phyloP scores from a whole-genome alignment of 768 basidiomycete species.

The Podaxis sp. region DNA sequence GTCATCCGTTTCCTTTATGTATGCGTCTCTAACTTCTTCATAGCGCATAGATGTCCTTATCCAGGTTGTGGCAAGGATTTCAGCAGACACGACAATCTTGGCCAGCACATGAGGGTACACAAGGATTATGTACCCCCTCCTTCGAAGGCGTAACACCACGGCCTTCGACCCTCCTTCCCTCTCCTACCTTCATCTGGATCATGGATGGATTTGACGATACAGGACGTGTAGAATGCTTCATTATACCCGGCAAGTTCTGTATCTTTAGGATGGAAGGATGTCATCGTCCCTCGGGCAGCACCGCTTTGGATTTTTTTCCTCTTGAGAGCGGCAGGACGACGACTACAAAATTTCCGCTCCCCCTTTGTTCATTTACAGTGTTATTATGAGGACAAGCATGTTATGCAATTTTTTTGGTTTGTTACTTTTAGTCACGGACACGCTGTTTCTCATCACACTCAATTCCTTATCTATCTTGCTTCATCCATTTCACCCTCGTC shows the following conservation, averaged over 20 bases:
- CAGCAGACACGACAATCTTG: constrained; percentile 83
- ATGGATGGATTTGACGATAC: constrained; percentile 1
- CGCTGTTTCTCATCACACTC: background rate
- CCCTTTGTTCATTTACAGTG: background rate
- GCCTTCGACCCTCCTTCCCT: constrained; percentile 10
- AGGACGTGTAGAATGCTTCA: background rate
- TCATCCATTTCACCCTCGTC: background rate
- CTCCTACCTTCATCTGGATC: constrained; percentile 10
- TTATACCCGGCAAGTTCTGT: background rate
- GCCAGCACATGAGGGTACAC: constrained; percentile 86
- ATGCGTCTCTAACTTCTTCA: constrained; percentile 8
- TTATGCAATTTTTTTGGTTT: background rate
- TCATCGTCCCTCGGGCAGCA: background rate
- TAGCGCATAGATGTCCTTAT: constrained; percentile 79
- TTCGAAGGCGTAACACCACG: constrained; percentile 13
- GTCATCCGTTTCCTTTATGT: constrained; percentile 26
- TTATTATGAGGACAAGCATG: background rate
- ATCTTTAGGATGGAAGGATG: constrained; percentile 8
- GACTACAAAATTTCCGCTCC: background rate
- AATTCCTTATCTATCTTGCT: background rate
- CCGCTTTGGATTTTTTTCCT: background rate
- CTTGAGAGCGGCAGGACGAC: background rate
- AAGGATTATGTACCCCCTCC: constrained; percentile 40
- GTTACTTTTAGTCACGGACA: background rate
- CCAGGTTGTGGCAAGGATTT: constrained; percentile 82